Evolutionary conservation across 208 protist species (phyloP).

Genomic region (Trypanosoma brucei): DNA sequence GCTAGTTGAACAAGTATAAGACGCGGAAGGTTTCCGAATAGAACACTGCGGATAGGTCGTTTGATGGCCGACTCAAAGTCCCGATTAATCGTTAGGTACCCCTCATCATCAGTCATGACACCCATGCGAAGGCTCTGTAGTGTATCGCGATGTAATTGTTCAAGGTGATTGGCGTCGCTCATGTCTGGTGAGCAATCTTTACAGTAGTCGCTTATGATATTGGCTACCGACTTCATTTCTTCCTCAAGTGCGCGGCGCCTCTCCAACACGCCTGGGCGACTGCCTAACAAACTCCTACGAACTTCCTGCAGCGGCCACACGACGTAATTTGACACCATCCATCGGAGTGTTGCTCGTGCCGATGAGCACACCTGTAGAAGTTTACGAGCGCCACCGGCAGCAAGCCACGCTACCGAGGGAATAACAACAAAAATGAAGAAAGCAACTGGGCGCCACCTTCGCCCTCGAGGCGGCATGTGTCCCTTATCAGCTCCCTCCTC

Average conservation of each 20-base stretch:
- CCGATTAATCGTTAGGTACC: slow-evolving; percentile 50
- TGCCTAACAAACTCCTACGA: slow-evolving; percentile 42
- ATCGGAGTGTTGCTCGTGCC: slow-evolving; percentile 13
- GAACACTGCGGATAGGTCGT: slow-evolving; percentile 50
- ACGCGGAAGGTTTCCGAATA: slow-evolving; percentile 69
- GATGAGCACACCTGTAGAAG: slow-evolving; percentile 16
- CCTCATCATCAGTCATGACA: slow-evolving; percentile 44
- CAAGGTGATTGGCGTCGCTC: slow-evolving; percentile 28
- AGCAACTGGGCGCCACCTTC: slow-evolving; percentile 28
- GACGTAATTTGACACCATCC: slow-evolving; percentile 48
- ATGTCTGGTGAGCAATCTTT: slow-evolving; percentile 59
- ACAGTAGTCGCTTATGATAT: slow-evolving; percentile 80
- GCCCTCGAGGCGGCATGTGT: slow-evolving; percentile 6
- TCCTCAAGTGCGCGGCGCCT: slow-evolving; percentile 44
- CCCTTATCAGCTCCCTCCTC: neutral
- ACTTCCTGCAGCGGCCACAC: slow-evolving; percentile 42
- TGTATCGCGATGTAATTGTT: slow-evolving; percentile 33
- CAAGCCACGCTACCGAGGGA: slow-evolving; percentile 42
- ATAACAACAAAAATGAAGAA: slow-evolving; percentile 12
- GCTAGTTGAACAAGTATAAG: slow-evolving; percentile 72
- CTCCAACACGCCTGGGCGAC: slow-evolving; percentile 60
- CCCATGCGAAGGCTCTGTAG: slow-evolving; percentile 40
- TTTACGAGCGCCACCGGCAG: slow-evolving; percentile 30
- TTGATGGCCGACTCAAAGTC: slow-evolving; percentile 61
- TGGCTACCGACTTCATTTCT: slow-evolving; percentile 57